Percentiles rank a stretch among this genome's conserved stretches.
Evolutionary conservation across 2,329 filamentous ascomycete species (phyloP).

Genomic region (Colletotrichum tropicale): DNA sequence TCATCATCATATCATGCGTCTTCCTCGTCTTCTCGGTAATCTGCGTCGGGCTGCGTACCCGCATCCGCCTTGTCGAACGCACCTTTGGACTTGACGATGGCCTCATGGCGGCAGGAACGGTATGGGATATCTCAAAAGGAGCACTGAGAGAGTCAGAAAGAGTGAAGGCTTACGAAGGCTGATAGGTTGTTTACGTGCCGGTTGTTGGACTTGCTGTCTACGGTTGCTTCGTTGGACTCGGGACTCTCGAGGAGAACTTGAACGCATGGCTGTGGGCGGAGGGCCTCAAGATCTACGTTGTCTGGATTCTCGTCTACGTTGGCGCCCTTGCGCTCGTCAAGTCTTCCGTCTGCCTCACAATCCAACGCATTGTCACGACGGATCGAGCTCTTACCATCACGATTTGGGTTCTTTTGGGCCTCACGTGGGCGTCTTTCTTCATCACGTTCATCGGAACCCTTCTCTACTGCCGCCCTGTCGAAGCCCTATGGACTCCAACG

Average conservation of each 20-base stretch:
- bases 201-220: conserved; percentile 21
- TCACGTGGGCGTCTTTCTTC: conserved; percentile 28
- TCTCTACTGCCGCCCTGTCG: conserved; percentile 35
- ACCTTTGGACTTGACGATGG: conserved; percentile 21
- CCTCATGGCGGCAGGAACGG: conserved; percentile 20
- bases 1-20: conserved; percentile 12
- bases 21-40: conserved; percentile 12
- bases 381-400: conserved; percentile 22
- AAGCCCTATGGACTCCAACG: conserved; percentile 29
- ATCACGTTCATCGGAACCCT: conserved; percentile 34
- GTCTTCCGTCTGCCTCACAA: conserved; percentile 39
- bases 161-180: neutral
- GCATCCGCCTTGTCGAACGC: conserved; percentile 3
- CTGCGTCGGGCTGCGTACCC: conserved; percentile 8
- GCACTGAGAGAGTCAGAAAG: neutral
- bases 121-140: neutral
- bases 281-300: conserved; percentile 23
- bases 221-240: conserved; percentile 24
- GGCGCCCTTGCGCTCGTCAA: conserved; percentile 27
- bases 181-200: conserved; percentile 19
- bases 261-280: conserved; percentile 28
- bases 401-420: conserved; percentile 22
- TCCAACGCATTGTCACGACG: conserved; percentile 35
- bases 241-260: conserved; percentile 23
- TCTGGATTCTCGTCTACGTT: conserved; percentile 32